These are phyloP conservation scores for Plenodomus tracheiphilus DNA, from an alignment of 2,329 filamentous ascomycete genomes.

Conservation along the genomic window DNA sequence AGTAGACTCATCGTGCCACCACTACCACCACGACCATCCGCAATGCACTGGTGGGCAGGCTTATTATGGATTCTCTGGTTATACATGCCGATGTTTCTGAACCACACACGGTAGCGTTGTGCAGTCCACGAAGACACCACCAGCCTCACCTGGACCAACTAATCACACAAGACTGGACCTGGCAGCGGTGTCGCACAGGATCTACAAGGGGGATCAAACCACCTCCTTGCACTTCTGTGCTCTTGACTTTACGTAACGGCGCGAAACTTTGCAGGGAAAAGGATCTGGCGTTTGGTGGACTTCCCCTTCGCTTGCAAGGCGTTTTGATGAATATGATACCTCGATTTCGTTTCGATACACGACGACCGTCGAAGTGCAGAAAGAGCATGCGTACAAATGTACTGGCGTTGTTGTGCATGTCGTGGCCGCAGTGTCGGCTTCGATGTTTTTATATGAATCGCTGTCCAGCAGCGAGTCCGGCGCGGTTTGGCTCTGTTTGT, in stretches of 20 bases:
- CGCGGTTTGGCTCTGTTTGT: neutral
- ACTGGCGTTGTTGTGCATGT: neutral
- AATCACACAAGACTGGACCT: neutral
- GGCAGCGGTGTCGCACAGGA: no score
- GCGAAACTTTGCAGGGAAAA: neutral
- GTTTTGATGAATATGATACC: conserved; percentile 39
- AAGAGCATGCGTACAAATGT: conserved; percentile 2
- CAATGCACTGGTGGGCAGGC: conserved; percentile 9
- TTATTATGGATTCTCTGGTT: conserved; percentile 13
- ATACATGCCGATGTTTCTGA: neutral
- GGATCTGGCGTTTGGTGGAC: neutral
- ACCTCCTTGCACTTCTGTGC: neutral
- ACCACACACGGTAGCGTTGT: neutral
- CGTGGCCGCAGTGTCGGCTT: neutral
- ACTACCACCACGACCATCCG: no score
- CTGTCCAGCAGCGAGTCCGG: neutral
- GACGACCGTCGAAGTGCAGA: conserved; percentile 2
- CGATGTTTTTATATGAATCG: neutral
- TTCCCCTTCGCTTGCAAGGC: conserved; percentile 5
- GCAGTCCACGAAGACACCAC: neutral
- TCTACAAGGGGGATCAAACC: neutral
- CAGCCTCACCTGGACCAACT: neutral
- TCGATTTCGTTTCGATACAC: conserved; percentile 7
- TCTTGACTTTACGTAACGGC: neutral
- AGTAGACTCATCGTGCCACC: neutral